Percentiles rank a stretch among this genome's conserved stretches.
Evolutionary conservation across 2,329 filamentous ascomycete genomes (phyloP).

Genomic region (Diaporthe vaccinii): DNA sequence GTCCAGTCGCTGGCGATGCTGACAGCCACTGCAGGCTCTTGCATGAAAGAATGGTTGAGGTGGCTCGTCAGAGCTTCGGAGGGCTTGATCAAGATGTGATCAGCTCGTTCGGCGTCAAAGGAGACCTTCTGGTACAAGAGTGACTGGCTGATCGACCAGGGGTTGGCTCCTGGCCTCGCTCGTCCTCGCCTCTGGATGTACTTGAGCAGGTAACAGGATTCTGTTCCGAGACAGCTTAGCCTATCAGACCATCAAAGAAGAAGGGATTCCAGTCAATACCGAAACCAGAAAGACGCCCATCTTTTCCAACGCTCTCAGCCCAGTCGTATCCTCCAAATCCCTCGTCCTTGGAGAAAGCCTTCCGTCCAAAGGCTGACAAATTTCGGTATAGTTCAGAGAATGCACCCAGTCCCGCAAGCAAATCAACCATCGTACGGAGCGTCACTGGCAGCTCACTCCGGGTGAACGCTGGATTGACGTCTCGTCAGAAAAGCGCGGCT

Average conservation of each 20-base stretch:
- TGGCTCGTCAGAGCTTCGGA: background rate
- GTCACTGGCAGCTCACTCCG: slow-evolving; percentile 3
- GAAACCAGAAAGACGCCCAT: background rate
- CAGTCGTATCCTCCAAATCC: background rate
- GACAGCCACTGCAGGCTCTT: background rate
- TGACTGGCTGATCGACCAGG: slow-evolving; percentile 4
- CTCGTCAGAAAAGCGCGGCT: background rate
- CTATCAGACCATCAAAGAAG: background rate
- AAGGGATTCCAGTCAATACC: background rate
- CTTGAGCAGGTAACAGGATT: background rate
- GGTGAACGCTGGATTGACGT: background rate
- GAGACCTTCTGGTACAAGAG: background rate
- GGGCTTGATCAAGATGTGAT: background rate
- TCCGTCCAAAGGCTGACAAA: background rate
- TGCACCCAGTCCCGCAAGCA: background rate
- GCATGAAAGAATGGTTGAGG: background rate
- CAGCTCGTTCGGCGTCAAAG: background rate
- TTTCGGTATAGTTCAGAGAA: background rate
- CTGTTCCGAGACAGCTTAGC: background rate
- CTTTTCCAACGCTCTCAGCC: background rate
- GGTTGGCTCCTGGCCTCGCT: background rate
- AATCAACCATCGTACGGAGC: background rate
- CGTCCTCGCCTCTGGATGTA: background rate
- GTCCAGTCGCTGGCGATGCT: slow-evolving; percentile 1
- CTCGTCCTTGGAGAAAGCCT: background rate